Base-by-base conservation (phyloP, 768 basidiomycete genomes). In the Boletus barrowsii region DNA sequence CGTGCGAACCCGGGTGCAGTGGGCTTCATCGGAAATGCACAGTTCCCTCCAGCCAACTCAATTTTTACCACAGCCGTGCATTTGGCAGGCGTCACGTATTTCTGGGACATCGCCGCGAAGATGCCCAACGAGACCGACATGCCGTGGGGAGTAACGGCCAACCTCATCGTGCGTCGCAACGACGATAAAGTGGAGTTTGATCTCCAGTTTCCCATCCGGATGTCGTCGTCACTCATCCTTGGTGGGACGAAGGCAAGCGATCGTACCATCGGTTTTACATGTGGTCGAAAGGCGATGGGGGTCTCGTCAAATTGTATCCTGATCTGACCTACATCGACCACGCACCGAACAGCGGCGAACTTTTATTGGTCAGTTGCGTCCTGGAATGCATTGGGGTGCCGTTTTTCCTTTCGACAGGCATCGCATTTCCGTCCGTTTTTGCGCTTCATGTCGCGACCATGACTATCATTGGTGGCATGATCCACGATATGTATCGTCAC, bases 121-220 rank as follows among this genome's bases (percentile, higher is more conserved):
- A 72, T 79, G 53, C 45, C 63, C 0, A 57, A 63, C 3, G 67
- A 68, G 40, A 60, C 53, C 1, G 80, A 83, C 49, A 61, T 84
- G 36, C 83, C 83, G 0, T 85, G 84, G 83, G 83, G 84, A 2
- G 80, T 83, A 3, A 83, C 84, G 0, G 83, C 82, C 1, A 84
- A 83, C 59, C 73, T 84, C 17, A 77, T 83, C 22, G 72, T 72
- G 5, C 76, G 80, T 3, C 76, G 80, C 22, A 62, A 71, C 33
- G 59, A 70, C 3, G 81, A 83, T 42, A 74, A 70, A 0, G 72
- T 83, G n/a, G 58, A 61, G 41, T 86, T 73, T 60, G 72, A 78
- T 57, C 62, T 72, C 17, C 63, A 61, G 5, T 84, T 81, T 58
- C 84, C 83, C 4, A 84, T 14, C 81, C 81, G 2, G 47, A 66